Conservation (phyloP, 2,329 filamentous ascomycete species). For the Aureobasidium musti region DNA sequence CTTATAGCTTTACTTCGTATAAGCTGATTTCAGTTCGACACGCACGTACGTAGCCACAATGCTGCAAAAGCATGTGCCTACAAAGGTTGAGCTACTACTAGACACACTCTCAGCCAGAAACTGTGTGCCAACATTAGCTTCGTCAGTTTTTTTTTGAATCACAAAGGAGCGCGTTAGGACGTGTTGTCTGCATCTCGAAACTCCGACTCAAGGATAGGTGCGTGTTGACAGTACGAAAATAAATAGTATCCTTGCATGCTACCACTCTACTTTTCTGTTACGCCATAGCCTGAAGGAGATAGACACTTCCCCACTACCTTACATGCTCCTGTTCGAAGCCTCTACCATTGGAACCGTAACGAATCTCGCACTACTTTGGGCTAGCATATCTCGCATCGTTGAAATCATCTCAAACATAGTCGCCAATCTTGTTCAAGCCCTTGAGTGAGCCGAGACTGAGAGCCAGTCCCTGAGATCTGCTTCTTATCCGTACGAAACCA, state of each 20-base stretch:
- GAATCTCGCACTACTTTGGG: neutral
- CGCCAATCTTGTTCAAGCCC: slow-evolving; percentile 74
- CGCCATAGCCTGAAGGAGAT: slow-evolving; percentile 3
- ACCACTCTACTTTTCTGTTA: slow-evolving; percentile 22
- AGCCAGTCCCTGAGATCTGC: slow-evolving; percentile 91
- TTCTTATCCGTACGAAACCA: slow-evolving; percentile 96
- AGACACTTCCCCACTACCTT: neutral
- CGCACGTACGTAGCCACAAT: too few species aligned
- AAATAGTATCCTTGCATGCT: slow-evolving; percentile 11
- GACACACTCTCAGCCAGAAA: too few species aligned
- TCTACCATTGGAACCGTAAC: neutral
- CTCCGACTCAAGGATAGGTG: too few species aligned
- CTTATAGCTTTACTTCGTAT: too few species aligned
- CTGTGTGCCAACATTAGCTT: too few species aligned
- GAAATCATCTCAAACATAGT: slow-evolving; percentile 33
- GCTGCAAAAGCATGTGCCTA: too few species aligned
- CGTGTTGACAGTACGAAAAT: neutral
- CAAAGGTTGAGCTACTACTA: too few species aligned
- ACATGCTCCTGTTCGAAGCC: neutral
- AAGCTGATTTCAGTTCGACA: too few species aligned
- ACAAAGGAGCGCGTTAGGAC: too few species aligned
- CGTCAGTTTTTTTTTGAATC: too few species aligned
- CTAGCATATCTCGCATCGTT: slow-evolving; percentile 1
- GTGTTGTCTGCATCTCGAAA: too few species aligned
- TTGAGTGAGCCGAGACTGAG: slow-evolving; percentile 92